Base-by-base conservation (phyloP, 2,329 filamentous ascomycete species). In the Exophiala lecanii-corni region DNA sequence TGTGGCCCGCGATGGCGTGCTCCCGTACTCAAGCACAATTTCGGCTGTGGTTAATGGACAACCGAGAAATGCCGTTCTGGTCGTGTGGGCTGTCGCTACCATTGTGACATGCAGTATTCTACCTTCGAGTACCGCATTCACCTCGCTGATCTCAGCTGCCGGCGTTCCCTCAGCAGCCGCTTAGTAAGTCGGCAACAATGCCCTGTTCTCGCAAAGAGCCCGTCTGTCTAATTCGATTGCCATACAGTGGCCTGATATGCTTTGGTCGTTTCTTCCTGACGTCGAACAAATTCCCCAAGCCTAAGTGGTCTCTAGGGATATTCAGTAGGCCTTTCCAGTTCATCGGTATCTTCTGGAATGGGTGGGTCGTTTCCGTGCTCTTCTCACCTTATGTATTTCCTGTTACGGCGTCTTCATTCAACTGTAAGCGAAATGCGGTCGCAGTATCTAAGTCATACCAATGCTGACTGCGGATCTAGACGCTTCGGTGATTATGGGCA, bases 1-100 rank as follows among this genome's bases (percentile, higher is more conserved):
- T 31, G 76, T 81, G 3, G 78, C 78, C 19, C 70, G 77, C 34
- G 78, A 81, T 54, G 75, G 76, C n/a, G n/a, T n/a, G n/a, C n/a
- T n/a, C n/a, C n/a, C n/a, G n/a, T n/a, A 73, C 59, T 79, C 76
- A 2, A 55, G 67, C 23, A 78, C 76, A 73, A 78, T 80, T 32
- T 72, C 75, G 3, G 59, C 66, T 13, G 75, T 81, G 2, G 66
- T 66, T 6, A 64, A 70, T 17, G 78, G 76, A 39, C 76, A 80
- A 49, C 78, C 78, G 0, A 70, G 71, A 10, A 79, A 81, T 53
- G 77, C 78, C 4, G 72, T 81, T 32, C 69, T 77, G 13, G 74
- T 79, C 7, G 75, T 80, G 50, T 77, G 75, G 67, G 67, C 51
- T 2, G 72, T 78, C 7, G 68, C 73, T 1, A 64, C 76, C 2